phyloP scores from a whole-genome alignment of 2,329 filamentous ascomycete species.

The Stachybotrys chartarum region DNA sequence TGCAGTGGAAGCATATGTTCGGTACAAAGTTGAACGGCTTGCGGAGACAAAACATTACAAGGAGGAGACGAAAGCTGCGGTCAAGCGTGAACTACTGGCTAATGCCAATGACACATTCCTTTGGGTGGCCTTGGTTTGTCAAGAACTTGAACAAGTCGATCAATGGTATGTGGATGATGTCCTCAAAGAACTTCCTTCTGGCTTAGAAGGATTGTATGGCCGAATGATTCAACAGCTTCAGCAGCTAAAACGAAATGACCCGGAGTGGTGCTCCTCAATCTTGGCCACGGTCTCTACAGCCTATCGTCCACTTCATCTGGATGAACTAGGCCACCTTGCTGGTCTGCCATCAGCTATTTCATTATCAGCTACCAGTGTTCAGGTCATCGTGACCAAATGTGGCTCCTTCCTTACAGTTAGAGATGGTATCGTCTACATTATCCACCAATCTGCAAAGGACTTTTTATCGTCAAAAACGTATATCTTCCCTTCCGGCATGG shows the following conservation, averaged over 20 bases:
- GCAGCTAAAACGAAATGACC: constrained; percentile 9
- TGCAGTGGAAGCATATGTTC: constrained; percentile 18
- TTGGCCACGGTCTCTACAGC: constrained; percentile 18
- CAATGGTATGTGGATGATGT: not conserved
- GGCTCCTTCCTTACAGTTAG: no score
- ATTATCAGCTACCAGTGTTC: not conserved
- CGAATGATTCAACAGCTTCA: not conserved
- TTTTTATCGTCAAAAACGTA: constrained; percentile 16
- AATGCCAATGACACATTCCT: no score
- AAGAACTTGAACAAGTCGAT: constrained; percentile 3
- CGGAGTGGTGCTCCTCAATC: constrained; percentile 20
- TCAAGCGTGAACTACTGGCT: constrained; percentile 8
- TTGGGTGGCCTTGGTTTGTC: constrained; percentile 13
- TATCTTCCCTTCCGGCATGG: constrained; percentile 20
- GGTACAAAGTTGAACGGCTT: constrained; percentile 20
- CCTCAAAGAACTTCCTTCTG: not conserved
- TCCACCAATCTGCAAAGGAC: constrained; percentile 35
- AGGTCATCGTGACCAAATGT: no score
- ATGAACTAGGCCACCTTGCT: constrained; percentile 18
- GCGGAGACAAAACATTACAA: constrained; percentile 4
- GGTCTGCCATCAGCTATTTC: constrained; percentile 6
- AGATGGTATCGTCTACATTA: no score
- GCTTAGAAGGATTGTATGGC: not conserved
- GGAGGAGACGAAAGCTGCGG: not conserved
- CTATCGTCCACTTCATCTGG: constrained; percentile 23